Conservation (phyloP, 768 basidiomycete genomes). For the Jaapia argillacea region DNA sequence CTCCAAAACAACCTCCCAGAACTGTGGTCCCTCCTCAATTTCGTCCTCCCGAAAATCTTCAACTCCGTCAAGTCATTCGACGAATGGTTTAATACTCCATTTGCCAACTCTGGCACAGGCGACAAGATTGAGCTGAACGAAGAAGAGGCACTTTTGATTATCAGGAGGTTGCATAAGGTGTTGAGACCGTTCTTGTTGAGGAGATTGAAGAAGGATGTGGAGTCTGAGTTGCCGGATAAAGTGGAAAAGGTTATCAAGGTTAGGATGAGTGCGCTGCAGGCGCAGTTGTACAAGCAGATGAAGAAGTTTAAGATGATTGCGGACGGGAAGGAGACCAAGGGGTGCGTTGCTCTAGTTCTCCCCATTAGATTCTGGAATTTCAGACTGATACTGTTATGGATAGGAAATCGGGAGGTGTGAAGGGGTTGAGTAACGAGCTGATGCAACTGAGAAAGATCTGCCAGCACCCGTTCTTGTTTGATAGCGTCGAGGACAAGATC, state of each 20-base stretch:
- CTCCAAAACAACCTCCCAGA: slow-evolving; percentile 96
- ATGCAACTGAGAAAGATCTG: slow-evolving; percentile 99
- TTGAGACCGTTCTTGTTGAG: slow-evolving; percentile 89
- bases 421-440: slow-evolving; percentile 86
- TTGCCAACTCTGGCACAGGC: slow-evolving; percentile 93
- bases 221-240: slow-evolving; percentile 92
- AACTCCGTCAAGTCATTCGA: slow-evolving; percentile 99
- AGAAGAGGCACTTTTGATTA: slow-evolving; percentile 97
- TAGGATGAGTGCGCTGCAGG: slow-evolving; percentile 87
- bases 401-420: slow-evolving; percentile 71
- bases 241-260: slow-evolving; percentile 98
- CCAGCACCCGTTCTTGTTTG: slow-evolving; percentile 95
- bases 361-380: neutral
- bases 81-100: slow-evolving; percentile 99
- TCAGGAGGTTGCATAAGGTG: slow-evolving; percentile 93
- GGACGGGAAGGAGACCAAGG: slow-evolving; percentile 64
- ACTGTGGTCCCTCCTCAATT: slow-evolving; percentile 92
- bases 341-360: slow-evolving; percentile 33
- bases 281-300: slow-evolving; percentile 93
- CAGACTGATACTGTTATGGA: neutral
- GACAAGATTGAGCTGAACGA: slow-evolving; percentile 99
- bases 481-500: slow-evolving; percentile 90
- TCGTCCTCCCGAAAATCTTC: slow-evolving; percentile 91
- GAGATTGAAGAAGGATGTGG: slow-evolving; percentile 92
- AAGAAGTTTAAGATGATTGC: slow-evolving; percentile 98